phyloP scores from a whole-genome alignment of 352 stramenopile species.

The Globisporangium nagaii region DNA sequence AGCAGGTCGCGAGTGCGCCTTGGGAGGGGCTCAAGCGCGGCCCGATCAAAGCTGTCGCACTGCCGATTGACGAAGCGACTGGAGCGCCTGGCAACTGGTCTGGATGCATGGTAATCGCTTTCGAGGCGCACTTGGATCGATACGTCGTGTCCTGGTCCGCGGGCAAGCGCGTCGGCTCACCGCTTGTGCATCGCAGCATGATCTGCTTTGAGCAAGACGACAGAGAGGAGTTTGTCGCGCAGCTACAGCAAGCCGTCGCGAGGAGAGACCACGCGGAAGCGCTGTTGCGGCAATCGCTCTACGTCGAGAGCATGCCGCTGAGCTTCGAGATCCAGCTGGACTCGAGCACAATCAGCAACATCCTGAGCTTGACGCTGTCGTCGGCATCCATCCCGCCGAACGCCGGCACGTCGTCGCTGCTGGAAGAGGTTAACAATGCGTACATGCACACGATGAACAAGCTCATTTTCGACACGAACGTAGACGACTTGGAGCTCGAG shows the following conservation, averaged over 20 bases:
- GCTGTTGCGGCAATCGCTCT: constrained; percentile 54
- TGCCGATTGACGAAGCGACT: constrained; percentile 53
- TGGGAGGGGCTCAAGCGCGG: constrained; percentile 20
- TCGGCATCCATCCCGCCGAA: constrained; percentile 46
- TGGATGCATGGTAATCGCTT: constrained; percentile 66
- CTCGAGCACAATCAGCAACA: constrained; percentile 62
- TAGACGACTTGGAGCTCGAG: constrained; percentile 51
- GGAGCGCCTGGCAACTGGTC: constrained; percentile 67
- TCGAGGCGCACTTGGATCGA: constrained; percentile 31
- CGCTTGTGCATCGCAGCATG: constrained; percentile 53
- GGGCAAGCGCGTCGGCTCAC: constrained; percentile 63
- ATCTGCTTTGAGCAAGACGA: constrained; percentile 63
- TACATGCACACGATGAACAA: constrained; percentile 94
- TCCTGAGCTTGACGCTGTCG: constrained; percentile 62
- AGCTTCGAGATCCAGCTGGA: constrained; percentile 61
- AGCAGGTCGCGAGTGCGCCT: constrained; percentile 4
- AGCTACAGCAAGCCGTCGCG: constrained; percentile 31
- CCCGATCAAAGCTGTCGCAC: constrained; percentile 55
- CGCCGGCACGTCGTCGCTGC: constrained; percentile 48
- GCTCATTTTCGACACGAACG: constrained; percentile 82
- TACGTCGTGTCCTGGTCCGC: constrained; percentile 76
- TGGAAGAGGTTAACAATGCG: constrained; percentile 88
- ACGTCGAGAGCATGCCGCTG: constrained; percentile 75
- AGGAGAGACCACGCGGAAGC: constrained; percentile 57
- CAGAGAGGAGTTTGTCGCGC: constrained; percentile 35